Percentiles rank a stretch among this genome's conserved stretches.
Conservation (phyloP, 2,329 filamentous ascomycete species). For the Salinomyces thailandicus region DNA sequence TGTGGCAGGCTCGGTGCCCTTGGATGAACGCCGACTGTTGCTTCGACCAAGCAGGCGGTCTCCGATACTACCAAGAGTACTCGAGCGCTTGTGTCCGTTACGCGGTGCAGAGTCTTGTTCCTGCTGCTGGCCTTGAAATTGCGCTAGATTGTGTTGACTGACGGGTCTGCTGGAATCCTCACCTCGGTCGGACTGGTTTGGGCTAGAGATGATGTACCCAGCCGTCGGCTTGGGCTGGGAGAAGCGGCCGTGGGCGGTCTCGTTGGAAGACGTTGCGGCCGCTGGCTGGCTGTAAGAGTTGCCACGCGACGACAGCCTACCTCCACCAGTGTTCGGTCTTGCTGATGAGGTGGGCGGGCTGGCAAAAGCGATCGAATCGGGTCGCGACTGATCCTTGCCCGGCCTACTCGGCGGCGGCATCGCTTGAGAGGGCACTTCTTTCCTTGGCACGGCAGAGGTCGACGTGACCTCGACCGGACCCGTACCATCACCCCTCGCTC, state of each 20-base stretch:
- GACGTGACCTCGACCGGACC: constrained; percentile 38
- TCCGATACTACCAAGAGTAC: constrained; percentile 49
- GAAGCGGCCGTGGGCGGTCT: constrained; percentile 81
- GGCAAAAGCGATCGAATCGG: constrained; percentile 37
- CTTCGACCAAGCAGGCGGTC: constrained; percentile 75
- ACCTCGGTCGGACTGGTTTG: constrained; percentile 44
- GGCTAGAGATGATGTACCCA: constrained; percentile 61
- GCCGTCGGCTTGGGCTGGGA: constrained; percentile 58
- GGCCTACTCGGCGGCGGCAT: constrained; percentile 29
- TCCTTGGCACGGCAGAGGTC: constrained; percentile 18
- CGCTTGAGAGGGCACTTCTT: constrained; percentile 15
- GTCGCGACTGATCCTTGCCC: constrained; percentile 41
- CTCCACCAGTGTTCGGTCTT: constrained; percentile 72
- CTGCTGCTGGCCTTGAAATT: constrained; percentile 42
- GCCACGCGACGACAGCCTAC: constrained; percentile 61
- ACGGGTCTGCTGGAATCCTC: constrained; percentile 47
- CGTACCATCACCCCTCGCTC: constrained; percentile 45
- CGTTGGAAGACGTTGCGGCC: constrained; percentile 75
- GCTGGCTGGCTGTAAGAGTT: constrained; percentile 78
- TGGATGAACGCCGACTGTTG: constrained; percentile 23
- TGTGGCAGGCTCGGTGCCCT: constrained; percentile 37
- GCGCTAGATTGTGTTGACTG: constrained; percentile 42
- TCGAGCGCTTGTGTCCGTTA: constrained; percentile 56
- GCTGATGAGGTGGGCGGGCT: constrained; percentile 33
- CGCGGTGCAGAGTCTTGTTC: constrained; percentile 51